Percentiles rank a stretch among this genome's conserved stretches.
Evolutionary conservation across 331 rosid genomes (phyloP).

Genomic region (Rosa hybrid): DNA sequence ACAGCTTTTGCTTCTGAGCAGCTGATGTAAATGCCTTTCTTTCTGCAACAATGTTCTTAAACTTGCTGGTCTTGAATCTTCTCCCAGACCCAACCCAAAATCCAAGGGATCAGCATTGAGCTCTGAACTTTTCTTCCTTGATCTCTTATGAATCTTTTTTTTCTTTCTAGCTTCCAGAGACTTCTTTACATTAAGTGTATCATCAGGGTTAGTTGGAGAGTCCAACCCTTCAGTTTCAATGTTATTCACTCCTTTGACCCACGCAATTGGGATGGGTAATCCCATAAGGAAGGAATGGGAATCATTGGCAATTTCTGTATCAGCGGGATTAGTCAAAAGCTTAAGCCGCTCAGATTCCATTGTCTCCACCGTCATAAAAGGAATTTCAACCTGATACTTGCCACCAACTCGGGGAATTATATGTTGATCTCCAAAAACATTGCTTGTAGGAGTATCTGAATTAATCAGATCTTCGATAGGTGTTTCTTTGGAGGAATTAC

Average conservation of each 20-base stretch:
- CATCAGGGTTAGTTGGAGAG: slow-evolving; percentile 32
- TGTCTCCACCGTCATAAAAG: slow-evolving; percentile 33
- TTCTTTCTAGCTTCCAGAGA: slow-evolving; percentile 28
- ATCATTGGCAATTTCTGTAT: slow-evolving; percentile 32
- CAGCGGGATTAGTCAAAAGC: slow-evolving; percentile 39
- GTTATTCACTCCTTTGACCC: slow-evolving; percentile 39
- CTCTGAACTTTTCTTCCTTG: slow-evolving; percentile 32
- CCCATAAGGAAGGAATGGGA: slow-evolving; percentile 48
- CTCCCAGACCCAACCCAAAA: slow-evolving; percentile 22
- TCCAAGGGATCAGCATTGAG: slow-evolving; percentile 14
- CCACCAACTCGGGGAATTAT: slow-evolving; percentile 57
- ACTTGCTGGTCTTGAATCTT: slow-evolving; percentile 23
- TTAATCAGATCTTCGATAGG: slow-evolving; percentile 31
- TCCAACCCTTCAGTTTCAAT: slow-evolving; percentile 26
- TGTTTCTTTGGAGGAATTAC: slow-evolving; percentile 38
- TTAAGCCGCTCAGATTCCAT: slow-evolving; percentile 42
- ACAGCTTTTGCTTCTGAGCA: slow-evolving; percentile 22
- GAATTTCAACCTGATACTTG: slow-evolving; percentile 67
- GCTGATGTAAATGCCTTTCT: slow-evolving; percentile 24
- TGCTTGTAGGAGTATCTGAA: slow-evolving; percentile 44
- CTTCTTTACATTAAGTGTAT: slow-evolving; percentile 23
- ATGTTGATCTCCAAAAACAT: slow-evolving; percentile 47
- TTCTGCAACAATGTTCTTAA: slow-evolving; percentile 18
- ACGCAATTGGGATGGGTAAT: slow-evolving; percentile 52
- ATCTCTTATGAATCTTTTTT: slow-evolving; percentile 23